Evolutionary conservation across 164 flowering plant genomes (phyloP), one percentile per base, ranked within the genome.

Genomic region (Chimonanthus salicifolius): DNA sequence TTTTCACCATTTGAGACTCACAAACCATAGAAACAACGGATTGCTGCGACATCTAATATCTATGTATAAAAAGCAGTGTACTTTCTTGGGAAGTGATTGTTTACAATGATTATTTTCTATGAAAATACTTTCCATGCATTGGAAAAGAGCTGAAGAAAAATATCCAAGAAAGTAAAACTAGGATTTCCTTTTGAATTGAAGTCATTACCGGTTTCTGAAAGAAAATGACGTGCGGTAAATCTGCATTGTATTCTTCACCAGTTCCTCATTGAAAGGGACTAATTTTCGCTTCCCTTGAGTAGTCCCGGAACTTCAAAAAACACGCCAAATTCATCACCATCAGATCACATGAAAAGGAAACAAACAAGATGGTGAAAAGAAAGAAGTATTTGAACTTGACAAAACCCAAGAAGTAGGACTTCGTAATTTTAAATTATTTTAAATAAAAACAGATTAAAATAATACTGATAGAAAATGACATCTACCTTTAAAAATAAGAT

Each of bases 261-360:
- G 78, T 67, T 86, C 93, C 10, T 89, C 95, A 67, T 86, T 94
- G 83, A 88, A 94, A 2, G 98, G 98, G 3, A 94, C 78, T 71
- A 76, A 89, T 79, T 94, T 94, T 20, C 86, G 92, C 86, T 78
- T 89, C 21, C 99, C 98, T 73, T 88, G 89, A 58, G 93, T 89
- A 3, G 98, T 92, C 3, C 98, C 98, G 75, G 97, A 91, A 75
- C 99, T 94, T 87, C 85, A 85, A 73, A 18, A 78, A 72, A 50
- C 13, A 0, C 65, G 33, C 20, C 65, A 62, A 16, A n/a, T 54
- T 62, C 65, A 8, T 33, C 4, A 8, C 46, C 16, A 44, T 3
- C 46, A 66, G 8, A 44, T 66, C 45, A 43, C 33, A 63, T 7
- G 3, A 7, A 63, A 62, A 20, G 21, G 20, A 18, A 62, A 0